Evolutionary conservation across 305 asterid genomes (phyloP), one percentile per base, ranked within the genome.

Genomic region (Euphrasia arctica): DNA sequence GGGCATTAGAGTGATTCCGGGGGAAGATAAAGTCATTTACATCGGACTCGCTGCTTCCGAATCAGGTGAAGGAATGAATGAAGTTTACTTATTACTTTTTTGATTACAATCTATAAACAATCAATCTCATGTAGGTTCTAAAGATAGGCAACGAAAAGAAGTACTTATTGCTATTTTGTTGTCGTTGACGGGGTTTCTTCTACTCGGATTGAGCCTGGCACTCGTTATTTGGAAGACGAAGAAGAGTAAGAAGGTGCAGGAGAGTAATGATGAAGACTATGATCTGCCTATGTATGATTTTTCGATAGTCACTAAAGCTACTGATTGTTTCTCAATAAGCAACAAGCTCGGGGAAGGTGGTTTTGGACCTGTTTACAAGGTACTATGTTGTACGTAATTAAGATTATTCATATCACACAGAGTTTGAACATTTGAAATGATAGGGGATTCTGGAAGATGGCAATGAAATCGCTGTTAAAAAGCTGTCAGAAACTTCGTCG

Each of bases 311-410:
- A 27, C 58, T 4, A 67, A 68, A 43, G 82, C 83, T 64, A 83
- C 88, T 12, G 6, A 78, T 47, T 60, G 63, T 61, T 83, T 80
- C 58, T 80, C 78, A 47, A n/a, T 4, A 32, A 50, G 64, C 48
- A 74, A 78, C 47, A 78, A 75, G 74, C 75, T 67, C 22, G 88
- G 88, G 10, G 76, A 79, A 60, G 85, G 87, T 72, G 85, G 87
- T 2, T 82, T 74, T 70, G 83, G 83, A 29, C 65, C 71, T 42
- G 80, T 76, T 61, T 65, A 69, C 39, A 75, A 18, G 22, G 22
- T 18, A 18, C 22, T n/a, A n/a, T n/a, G n/a, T n/a, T n/a, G n/a
- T n/a, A n/a, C n/a, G n/a, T n/a, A n/a, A n/a, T n/a, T n/a, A n/a
- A n/a, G n/a, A n/a, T n/a, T n/a, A n/a, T n/a, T n/a, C n/a, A n/a